phyloP scores from a whole-genome alignment of 345 rosid genomes.

The Laguncularia racemosa region DNA sequence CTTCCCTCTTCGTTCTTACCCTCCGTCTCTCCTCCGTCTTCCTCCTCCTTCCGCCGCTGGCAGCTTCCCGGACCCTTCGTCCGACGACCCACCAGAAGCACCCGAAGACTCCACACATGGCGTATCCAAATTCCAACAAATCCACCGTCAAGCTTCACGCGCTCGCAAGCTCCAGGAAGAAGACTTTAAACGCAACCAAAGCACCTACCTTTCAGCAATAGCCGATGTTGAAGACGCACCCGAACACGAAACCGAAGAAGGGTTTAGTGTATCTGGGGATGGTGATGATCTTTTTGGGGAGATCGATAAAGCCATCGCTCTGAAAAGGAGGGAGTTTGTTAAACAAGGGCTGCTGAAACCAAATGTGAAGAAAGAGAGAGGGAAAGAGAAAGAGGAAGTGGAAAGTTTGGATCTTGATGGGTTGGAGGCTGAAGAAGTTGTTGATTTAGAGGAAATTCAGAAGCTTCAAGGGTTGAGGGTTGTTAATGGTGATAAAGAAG shows the following conservation, averaged over 20 bases:
- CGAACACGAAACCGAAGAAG: slow-evolving; percentile 15
- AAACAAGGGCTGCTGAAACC: slow-evolving; percentile 61
- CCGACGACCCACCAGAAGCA: slow-evolving; percentile 88
- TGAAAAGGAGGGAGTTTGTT: slow-evolving; percentile 70
- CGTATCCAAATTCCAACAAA: slow-evolving; percentile 64
- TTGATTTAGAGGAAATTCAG: slow-evolving; percentile 79
- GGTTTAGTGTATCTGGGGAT: slow-evolving; percentile 6
- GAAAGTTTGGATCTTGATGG: slow-evolving; percentile 37
- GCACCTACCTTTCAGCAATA: slow-evolving; percentile 67
- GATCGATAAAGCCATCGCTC: slow-evolving; percentile 72
- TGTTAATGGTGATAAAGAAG: slow-evolving; percentile 35
- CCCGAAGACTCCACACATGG: slow-evolving; percentile 81
- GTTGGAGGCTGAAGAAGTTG: slow-evolving; percentile 67
- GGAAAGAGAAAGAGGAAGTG: slow-evolving; percentile 15
- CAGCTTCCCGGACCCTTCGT: slow-evolving; percentile 53
- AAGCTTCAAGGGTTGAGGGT: slow-evolving; percentile 47
- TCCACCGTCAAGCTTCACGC: slow-evolving; percentile 62
- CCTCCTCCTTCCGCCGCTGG: slow-evolving; percentile 37
- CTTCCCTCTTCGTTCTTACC: slow-evolving; percentile 6
- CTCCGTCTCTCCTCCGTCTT: slow-evolving; percentile 15
- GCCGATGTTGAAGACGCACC: slow-evolving; percentile 69
- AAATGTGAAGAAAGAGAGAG: slow-evolving; percentile 21
- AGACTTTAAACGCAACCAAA: slow-evolving; percentile 65
- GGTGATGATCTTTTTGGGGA: slow-evolving; percentile 79
- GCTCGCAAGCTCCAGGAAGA: slow-evolving; percentile 65